phyloP scores from a whole-genome alignment of 176 grass and related monocot species.

The Carex scoparia region DNA sequence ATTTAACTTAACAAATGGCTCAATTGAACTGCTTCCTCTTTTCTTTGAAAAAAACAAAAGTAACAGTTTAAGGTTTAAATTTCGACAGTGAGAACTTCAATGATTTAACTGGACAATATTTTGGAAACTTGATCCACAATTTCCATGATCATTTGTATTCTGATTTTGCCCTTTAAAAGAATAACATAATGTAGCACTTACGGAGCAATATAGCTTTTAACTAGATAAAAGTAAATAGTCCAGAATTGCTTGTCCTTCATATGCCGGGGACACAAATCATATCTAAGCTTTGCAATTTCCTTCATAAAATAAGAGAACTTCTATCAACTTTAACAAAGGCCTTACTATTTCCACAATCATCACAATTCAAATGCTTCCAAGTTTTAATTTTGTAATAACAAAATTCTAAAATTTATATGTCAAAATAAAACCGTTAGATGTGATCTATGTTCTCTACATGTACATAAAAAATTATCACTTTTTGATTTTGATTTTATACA shows the following conservation, averaged over 20 bases:
- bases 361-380: neutral
- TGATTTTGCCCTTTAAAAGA: neutral
- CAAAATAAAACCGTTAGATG: no score
- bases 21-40: neutral
- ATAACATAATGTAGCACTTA: conserved; percentile 34
- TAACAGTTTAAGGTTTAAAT: neutral
- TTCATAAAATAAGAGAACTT: conserved; percentile 18
- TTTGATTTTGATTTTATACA: no score
- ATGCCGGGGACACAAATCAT: conserved; percentile 72
- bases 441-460: no score
- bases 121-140: neutral
- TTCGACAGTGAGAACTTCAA: neutral
- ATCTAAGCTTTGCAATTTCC: conserved; percentile 84
- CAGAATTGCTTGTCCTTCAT: conserved; percentile 93
- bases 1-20: neutral
- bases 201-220: conserved; percentile 60
- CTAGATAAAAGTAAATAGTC: conserved; percentile 76
- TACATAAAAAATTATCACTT: no score
- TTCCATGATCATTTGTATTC: neutral
- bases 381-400: no score
- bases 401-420: no score
- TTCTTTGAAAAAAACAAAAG: neutral
- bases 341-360: neutral
- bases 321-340: neutral
- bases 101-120: neutral